Percentiles rank a stretch among this genome's conserved stretches.
Conservation (phyloP, 2,329 filamentous ascomycete genomes). For the Lecanicillium sp. region DNA sequence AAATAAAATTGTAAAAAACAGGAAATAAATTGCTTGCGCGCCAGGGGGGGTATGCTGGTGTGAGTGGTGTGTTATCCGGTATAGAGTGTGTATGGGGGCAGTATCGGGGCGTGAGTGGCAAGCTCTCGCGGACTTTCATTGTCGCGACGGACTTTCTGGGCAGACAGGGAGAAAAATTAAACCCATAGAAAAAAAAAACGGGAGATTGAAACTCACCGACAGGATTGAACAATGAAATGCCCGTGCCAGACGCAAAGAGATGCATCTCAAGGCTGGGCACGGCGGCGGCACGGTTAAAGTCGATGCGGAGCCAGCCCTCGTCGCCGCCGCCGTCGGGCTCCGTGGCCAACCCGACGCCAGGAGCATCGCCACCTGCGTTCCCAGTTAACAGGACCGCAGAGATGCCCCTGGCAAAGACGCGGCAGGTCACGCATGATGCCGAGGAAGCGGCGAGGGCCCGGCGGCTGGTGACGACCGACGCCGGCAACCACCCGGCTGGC, state of each 20-base stretch:
- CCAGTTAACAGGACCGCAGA: not conserved
- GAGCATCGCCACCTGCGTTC: not conserved
- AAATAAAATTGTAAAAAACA: too few species aligned
- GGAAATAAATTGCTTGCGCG: too few species aligned
- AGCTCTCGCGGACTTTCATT: too few species aligned
- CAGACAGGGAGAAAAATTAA: too few species aligned
- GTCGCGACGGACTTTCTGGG: too few species aligned
- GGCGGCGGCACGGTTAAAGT: not conserved
- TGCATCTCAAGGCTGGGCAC: not conserved
- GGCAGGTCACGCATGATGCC: not conserved
- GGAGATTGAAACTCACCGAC: not conserved
- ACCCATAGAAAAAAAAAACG: not conserved
- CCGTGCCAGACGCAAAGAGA: not conserved
- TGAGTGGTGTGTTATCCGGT: too few species aligned
- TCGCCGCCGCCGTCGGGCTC: not conserved
- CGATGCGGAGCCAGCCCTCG: constrained; percentile 4
- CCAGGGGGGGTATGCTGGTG: too few species aligned
- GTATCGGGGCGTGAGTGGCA: too few species aligned
- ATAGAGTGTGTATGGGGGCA: too few species aligned
- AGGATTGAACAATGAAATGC: not conserved
- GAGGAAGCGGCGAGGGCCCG: not conserved
- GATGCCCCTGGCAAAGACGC: not conserved
- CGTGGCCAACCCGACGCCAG: not conserved
- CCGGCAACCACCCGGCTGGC: not conserved
- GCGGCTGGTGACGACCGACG: not conserved